Conservation (phyloP, 305 asterid species). For the Solanum chacoense region DNA sequence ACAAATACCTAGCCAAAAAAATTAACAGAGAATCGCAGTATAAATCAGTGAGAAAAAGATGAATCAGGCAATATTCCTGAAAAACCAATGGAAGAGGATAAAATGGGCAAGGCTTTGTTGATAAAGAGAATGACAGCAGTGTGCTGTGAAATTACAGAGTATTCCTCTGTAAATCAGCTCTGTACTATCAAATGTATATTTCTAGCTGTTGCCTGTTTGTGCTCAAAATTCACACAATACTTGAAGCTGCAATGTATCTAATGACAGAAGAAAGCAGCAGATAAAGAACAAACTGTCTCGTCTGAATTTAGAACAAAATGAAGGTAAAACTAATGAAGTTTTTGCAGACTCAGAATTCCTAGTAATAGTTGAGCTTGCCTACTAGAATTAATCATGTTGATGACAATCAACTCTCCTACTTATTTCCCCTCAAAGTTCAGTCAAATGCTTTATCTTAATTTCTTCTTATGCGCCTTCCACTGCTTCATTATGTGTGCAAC, state of each 20-base stretch:
- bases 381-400: neutral
- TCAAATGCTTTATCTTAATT: neutral
- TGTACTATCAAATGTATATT: neutral
- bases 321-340: neutral
- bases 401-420: neutral
- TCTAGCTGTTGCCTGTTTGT: neutral
- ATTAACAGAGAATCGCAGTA: neutral
- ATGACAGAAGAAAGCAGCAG: neutral
- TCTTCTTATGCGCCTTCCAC: conserved; percentile 33
- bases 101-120: neutral
- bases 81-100: neutral
- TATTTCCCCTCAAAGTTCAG: neutral
- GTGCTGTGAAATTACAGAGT: neutral
- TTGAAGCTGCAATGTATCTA: neutral
- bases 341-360: neutral
- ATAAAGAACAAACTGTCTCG: neutral
- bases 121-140: neutral
- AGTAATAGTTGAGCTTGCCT: neutral
- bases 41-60: neutral
- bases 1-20: neutral
- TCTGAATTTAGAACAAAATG: neutral
- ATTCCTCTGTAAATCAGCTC: neutral
- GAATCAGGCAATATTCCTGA: neutral
- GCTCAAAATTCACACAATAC: neutral
- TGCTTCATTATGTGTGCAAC: conserved; percentile 24